Base-by-base conservation (phyloP, 306 rosid species). In the Pueraria montana region DNA sequence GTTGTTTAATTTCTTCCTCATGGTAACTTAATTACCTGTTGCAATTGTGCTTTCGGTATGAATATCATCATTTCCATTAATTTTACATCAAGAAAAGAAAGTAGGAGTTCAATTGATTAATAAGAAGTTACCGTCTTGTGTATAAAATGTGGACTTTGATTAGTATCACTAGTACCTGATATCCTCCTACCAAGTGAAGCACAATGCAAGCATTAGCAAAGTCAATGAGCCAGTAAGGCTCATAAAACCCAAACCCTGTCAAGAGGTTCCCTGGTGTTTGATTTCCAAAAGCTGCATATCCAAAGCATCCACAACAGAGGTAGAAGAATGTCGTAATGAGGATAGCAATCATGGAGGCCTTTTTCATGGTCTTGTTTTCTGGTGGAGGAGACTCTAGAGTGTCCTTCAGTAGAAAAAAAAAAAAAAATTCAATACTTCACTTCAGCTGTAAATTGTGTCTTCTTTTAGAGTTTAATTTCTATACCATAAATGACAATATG, bases 211-310 rank as follows among this genome's bases (percentile, higher is more conserved):
- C 97, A 88, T 95, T 93, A 10, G 98, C 97, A 7, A 95, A 83
- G 82, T 91, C 94, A 46, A 95, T 10, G 73, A 95, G 97, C 98
- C 97, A 95, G 40, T 80, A 90, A 46, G 95, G 98, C 59, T 93
- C 94, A 1, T 88, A 95, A 74, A 91, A 95, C 3, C 97, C 97
- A 53, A 93, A 89, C 40, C 95, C 98, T 13, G 95, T 88, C 82
- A 95, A 87, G 79, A 93, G 94, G 82, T 95, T 95, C 43, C 98
- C 98, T 0, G 98, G 98, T 0, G 98, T 92, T 30, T 79, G 82
- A 69, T 81, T 74, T 61, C 98, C 98, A 56, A 95, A 95, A 81
- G 98, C 97, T 11, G 97, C 97, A 73, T 90, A 95, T 74, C 98
- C 97, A 17, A 95, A 93, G 89, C 94, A 90, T 43, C 92, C 94